Conservation (phyloP, 345 rosid genomes). For the Pelargonium nanum region DNA sequence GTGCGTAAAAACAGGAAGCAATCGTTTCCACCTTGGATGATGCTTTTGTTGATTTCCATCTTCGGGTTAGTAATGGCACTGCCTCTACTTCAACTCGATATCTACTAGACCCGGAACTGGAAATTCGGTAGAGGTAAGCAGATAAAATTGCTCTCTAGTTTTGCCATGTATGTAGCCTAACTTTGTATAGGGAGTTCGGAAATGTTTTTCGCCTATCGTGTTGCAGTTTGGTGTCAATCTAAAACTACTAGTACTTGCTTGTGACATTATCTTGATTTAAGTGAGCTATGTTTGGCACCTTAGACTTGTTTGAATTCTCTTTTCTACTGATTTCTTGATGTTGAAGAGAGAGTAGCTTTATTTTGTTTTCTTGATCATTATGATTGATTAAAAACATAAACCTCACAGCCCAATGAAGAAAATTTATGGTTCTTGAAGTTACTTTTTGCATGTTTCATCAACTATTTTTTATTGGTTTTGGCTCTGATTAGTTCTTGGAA, state of each 20-base stretch:
- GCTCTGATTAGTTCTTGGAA: slow-evolving; percentile 38
- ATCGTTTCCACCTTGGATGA: slow-evolving; percentile 73
- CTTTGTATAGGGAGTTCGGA: slow-evolving; percentile 17
- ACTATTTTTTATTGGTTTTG: background rate
- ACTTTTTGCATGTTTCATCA: background rate
- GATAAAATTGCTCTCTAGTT: slow-evolving; percentile 6
- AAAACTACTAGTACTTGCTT: slow-evolving; percentile 2
- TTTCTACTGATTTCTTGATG: no score
- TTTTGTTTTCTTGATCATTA: no score
- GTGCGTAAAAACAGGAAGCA: slow-evolving; percentile 45
- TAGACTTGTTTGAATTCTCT: background rate
- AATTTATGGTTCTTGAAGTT: background rate
- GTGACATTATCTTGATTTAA: background rate
- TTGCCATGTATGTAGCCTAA: slow-evolving; percentile 12
- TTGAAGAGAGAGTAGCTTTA: no score
- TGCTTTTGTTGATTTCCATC: slow-evolving; percentile 71
- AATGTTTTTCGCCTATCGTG: background rate
- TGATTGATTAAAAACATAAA: background rate
- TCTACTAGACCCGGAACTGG: background rate
- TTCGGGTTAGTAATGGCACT: slow-evolving; percentile 92
- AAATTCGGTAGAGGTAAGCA: background rate
- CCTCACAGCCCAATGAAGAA: background rate
- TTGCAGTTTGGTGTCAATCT: background rate
- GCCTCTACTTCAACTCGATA: slow-evolving; percentile 86
- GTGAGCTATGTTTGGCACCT: background rate